Percentiles rank a stretch among this genome's conserved stretches.
Conservation (phyloP, 2,329 filamentous ascomycete species). For the Sclerotiophoma versabilis region DNA sequence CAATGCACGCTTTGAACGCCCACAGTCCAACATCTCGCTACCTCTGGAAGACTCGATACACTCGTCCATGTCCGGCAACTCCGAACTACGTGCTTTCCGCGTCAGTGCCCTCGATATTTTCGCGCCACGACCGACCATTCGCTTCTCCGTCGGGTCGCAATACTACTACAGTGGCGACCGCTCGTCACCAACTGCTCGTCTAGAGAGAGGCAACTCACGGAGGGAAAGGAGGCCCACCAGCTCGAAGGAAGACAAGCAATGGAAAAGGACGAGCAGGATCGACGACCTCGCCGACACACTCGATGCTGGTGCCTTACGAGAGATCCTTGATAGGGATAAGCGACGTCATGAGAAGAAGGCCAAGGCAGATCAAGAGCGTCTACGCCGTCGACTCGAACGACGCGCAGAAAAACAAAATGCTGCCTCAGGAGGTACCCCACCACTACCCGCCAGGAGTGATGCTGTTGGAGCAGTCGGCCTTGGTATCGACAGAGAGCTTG, state of each 20-base stretch:
- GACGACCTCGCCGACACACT: conserved; percentile 81
- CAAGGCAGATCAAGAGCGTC: conserved; percentile 70
- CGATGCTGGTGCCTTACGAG: conserved; percentile 81
- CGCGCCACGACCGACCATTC: conserved; percentile 83
- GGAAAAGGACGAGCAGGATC: conserved; percentile 66
- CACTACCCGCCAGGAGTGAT: conserved; percentile 65
- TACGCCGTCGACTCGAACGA: conserved; percentile 69
- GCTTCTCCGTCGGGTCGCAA: conserved; percentile 72
- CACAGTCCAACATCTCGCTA: conserved; percentile 74
- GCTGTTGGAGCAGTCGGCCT: conserved; percentile 54
- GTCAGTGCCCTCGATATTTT: conserved; percentile 82
- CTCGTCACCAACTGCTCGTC: conserved; percentile 49
- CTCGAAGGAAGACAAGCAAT: conserved; percentile 56
- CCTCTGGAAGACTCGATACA: conserved; percentile 76
- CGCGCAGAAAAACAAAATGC: conserved; percentile 68
- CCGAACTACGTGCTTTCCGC: conserved; percentile 78
- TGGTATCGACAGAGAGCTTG: conserved; percentile 64
- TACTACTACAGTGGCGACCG: conserved; percentile 54
- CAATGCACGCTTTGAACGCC: conserved; percentile 65
- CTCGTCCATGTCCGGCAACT: conserved; percentile 77
- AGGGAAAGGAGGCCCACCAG: conserved; percentile 60
- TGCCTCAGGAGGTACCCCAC: conserved; percentile 63
- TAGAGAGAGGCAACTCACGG: conserved; percentile 58
- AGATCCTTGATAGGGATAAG: conserved; percentile 88
- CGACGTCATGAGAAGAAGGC: conserved; percentile 79